Base-by-base conservation (phyloP, 768 basidiomycete genomes). In the Calocybe indica region DNA sequence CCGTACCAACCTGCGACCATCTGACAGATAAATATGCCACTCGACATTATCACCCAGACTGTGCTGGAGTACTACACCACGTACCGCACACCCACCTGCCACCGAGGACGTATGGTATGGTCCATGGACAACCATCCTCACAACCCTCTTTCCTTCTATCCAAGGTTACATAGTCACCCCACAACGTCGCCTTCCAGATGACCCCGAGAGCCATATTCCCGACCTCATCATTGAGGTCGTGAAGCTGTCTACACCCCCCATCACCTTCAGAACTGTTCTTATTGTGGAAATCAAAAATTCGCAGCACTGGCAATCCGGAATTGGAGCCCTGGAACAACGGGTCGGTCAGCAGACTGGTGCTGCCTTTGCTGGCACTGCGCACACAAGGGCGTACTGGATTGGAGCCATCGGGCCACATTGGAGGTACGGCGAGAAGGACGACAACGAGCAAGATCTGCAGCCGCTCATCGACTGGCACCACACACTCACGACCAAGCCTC, bases 391-490 rank as follows among this genome's bases (percentile, higher is more conserved):
- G 32, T 57, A 55, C 49, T 57, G 54, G 56, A 55, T 57, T 37
- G 53, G 46, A 40, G 32, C 43, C 9, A 53, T 57, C 48, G 54
- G 56, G 37, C 53, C 56, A 35, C 56, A 57, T 51, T 57, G 56
- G 56, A 52, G 48, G 46, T 55, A 57, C 37, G 51, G 54, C 32
- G 44, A 55, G 46, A 55, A 54, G 53, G 48, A 48, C 41, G 46
- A 52, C 32, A 37, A 55, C 43, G 51, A 47, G n/a, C 54, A 51
- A 48, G 32, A 32, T 33, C 11, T 46, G 40, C 34, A 15, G 34
- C 49, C 56, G 15, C 49, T 57, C 43, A 55, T 57, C 49, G 51
- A 47, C 12, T 58, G 52, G 56, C 54, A 58, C 49, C 22, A 57
- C 42, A 45, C 50, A 43, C 43, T 10, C 43, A 43, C 36, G 43